These are phyloP conservation scores for Cyberlindnera japonica DNA, from an alignment of 805 yeast species.

Conservation along the genomic window DNA sequence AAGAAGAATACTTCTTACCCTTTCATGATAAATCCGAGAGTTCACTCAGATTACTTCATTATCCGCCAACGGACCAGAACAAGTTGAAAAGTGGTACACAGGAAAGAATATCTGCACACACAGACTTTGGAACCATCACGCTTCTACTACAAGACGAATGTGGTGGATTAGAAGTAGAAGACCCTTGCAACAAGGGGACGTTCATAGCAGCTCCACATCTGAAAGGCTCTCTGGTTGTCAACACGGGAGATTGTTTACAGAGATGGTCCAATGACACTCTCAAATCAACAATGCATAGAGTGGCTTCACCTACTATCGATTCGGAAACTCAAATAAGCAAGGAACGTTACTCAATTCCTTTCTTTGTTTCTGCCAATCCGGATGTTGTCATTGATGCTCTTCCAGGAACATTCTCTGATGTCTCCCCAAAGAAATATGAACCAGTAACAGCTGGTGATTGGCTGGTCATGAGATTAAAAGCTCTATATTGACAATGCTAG, in stretches of 20 bases:
- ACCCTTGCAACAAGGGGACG: conserved; percentile 6
- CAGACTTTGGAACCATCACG: conserved; percentile 10
- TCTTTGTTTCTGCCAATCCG: conserved; percentile 3
- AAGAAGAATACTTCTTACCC: conserved; percentile 15
- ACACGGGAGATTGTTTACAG: conserved; percentile 9
- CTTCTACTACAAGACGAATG: conserved; percentile 9
- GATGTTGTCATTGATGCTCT: conserved; percentile 18
- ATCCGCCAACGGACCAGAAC: conserved; percentile 3
- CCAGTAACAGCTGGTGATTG: conserved; percentile 25
- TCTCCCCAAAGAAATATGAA: conserved; percentile 25
- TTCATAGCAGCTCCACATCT: conserved; percentile 11
- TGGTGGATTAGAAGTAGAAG: conserved; percentile 15
- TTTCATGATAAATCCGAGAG: conserved; percentile 10
- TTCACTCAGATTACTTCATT: conserved; percentile 3
- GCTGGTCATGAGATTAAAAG: conserved; percentile 22
- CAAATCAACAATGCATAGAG: conserved; percentile 11
- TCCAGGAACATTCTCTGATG: conserved; percentile 20
- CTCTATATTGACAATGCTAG: conserved; percentile 11
- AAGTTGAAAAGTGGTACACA: conserved; percentile 2
- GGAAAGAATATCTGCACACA: conserved; percentile 9
- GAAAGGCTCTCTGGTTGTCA: conserved; percentile 8
- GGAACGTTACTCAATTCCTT: conserved; percentile 10
- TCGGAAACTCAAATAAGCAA: conserved; percentile 12
- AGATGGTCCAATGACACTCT: conserved; percentile 9
- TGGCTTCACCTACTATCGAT: conserved; percentile 13